phyloP scores from a whole-genome alignment of 2,329 filamentous ascomycete species.

The Nemania bipapillata region DNA sequence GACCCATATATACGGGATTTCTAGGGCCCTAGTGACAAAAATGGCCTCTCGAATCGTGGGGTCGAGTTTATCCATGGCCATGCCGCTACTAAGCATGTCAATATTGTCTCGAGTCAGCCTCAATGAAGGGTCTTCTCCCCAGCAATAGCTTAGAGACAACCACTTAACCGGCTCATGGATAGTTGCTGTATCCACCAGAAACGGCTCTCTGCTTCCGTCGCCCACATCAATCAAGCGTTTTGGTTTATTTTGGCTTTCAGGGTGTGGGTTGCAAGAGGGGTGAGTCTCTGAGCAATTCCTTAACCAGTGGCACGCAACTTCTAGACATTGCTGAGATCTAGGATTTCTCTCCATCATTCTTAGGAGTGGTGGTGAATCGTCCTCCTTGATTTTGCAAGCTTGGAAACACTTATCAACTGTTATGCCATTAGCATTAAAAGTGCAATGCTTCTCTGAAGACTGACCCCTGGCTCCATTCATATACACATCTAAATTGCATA shows the following conservation, averaged over 20 bases:
- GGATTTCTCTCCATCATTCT: neutral
- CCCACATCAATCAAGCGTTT: neutral
- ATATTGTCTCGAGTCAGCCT: slow-evolving; percentile 7
- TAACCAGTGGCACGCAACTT: neutral
- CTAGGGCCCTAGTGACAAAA: neutral
- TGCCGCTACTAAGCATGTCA: neutral
- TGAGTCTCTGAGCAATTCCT: slow-evolving; percentile 5
- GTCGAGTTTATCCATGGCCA: slow-evolving; percentile 3
- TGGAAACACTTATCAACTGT: neutral
- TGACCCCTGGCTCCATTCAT: neutral
- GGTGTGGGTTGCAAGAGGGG: neutral
- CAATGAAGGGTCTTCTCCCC: slow-evolving; percentile 1
- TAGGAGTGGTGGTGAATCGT: slow-evolving; percentile 5
- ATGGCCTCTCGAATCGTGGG: slow-evolving; percentile 6
- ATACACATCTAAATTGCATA: neutral
- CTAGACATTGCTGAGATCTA: neutral
- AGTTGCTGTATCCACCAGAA: neutral
- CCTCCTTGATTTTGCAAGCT: neutral
- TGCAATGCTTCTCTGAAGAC: neutral
- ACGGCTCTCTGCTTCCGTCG: neutral
- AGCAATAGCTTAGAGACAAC: slow-evolving; percentile 9
- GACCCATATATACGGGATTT: slow-evolving; percentile 5
- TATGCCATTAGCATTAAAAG: neutral
- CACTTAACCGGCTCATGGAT: neutral
- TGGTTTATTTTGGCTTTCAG: slow-evolving; percentile 4